Evolutionary conservation across 2,329 filamentous ascomycete species (phyloP), one percentile per base, ranked within the genome.

Genomic region (Geosmithia putterillii): DNA sequence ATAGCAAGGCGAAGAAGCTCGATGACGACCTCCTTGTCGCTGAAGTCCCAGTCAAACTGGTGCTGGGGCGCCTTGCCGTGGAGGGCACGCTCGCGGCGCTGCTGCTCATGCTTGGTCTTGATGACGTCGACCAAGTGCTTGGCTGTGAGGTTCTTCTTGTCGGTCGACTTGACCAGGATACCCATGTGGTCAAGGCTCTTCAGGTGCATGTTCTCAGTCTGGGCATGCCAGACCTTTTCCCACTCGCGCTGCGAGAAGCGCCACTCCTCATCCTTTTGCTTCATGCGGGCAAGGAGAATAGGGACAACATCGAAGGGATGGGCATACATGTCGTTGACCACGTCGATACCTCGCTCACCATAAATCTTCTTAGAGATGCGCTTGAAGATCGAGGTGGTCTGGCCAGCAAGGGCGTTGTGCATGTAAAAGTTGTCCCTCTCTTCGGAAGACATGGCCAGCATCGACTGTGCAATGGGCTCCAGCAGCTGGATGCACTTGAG

Each of bases 351-450:
- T 49, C 80, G 80, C 40, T 95, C 87, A 17, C 89, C 89, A 52
- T 98, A 98, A 12, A 98, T 83, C 66, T 98, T 98, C 74, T 95
- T 95, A 55, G 95, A 83, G 18, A 96, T 87, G 3, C 92, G 84
- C 67, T 94, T 92, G 64, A 95, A 95, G 55, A 98, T 95, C 1
- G 90, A 92, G 49, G 92, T 88, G 62, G 88, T 95, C 55, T 94
- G 88, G 1, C 92, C 90, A 46, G 88, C 89, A 38, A 96, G 77
- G 9, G 86, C 87, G 15, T 78, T 73, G 1, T 86, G 87, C 61
- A 98, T 81, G 47, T 80, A 76, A 63, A 94, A 96, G 8, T 67
- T 69, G 20, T 78, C 72, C 38, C 86, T 72, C 54, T 95, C 88
- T 3, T 74, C 64, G 6, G 86, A 71, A 8, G 74, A 75, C 74